phyloP scores from a whole-genome alignment of 2,329 filamentous ascomycete species.

The Esteya vermicola region DNA sequence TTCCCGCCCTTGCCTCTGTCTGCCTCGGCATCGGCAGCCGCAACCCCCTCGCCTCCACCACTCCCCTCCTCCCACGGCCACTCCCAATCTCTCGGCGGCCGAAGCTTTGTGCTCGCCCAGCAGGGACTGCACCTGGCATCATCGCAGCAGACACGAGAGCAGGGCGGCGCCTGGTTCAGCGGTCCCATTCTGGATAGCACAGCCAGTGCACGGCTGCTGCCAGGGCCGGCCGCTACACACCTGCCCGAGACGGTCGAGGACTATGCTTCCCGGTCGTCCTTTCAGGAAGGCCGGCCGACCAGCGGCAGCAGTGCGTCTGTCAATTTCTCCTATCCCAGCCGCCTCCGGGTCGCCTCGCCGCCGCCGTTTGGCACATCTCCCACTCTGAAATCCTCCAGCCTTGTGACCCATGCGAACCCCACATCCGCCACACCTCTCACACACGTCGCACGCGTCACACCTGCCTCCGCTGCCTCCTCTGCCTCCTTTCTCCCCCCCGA shows the following conservation, averaged over 20 bases:
- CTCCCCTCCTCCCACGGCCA: background rate
- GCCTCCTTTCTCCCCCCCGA: no score
- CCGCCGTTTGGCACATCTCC: background rate
- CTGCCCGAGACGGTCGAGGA: no score
- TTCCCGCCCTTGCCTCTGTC: background rate
- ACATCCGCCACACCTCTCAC: no score
- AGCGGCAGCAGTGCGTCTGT: slow-evolving; percentile 35
- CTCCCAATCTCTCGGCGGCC: background rate
- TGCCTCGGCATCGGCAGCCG: background rate
- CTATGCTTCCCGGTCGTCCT: no score
- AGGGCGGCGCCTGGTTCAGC: slow-evolving; percentile 34
- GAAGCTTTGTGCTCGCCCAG: slow-evolving; percentile 7
- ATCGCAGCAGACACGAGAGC: slow-evolving; percentile 31
- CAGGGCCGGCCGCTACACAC: no score
- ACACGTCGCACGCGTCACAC: no score
- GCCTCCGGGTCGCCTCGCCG: slow-evolving; percentile 25
- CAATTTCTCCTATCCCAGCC: slow-evolving; percentile 45
- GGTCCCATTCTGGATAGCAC: no score
- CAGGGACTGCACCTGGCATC: slow-evolving; percentile 35
- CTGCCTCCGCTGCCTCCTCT: no score
- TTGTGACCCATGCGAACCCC: no score
- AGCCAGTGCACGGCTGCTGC: no score
- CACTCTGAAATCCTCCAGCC: no score
- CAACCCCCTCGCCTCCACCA: background rate
- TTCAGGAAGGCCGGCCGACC: slow-evolving; percentile 22